Percentiles rank a stretch among this genome's conserved stretches.
Conservation (phyloP, 257 asterid species). For the Rubia yunnanensis region DNA sequence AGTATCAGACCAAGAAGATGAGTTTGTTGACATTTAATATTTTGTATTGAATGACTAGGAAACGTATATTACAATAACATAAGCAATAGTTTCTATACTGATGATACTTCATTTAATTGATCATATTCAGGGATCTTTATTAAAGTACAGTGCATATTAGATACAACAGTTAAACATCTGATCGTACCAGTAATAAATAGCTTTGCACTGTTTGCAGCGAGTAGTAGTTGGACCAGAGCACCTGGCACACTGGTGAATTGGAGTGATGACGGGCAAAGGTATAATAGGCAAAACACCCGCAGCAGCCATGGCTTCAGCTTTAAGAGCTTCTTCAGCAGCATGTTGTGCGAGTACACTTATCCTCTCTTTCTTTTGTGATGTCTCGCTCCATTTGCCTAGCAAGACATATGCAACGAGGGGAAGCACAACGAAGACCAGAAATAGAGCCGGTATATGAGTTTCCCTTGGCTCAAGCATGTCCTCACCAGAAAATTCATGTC, state of each 20-base stretch:
- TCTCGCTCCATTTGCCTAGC: constrained; percentile 74
- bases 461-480: constrained; percentile 83
- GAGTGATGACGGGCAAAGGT: constrained; percentile 34
- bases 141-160: background rate
- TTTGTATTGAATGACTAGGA: background rate
- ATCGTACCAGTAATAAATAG: constrained; percentile 76
- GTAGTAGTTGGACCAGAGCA: constrained; percentile 61
- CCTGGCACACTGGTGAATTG: constrained; percentile 53
- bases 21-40: background rate
- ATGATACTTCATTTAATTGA: too few species aligned
- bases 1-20: background rate
- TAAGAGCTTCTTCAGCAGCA: constrained; percentile 51
- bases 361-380: constrained; percentile 46
- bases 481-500: constrained; percentile 61
- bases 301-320: constrained; percentile 34
- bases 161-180: constrained; percentile 5
- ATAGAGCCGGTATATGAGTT: constrained; percentile 54
- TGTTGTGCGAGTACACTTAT: constrained; percentile 34
- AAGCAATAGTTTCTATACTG: background rate
- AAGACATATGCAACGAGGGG: constrained; percentile 62
- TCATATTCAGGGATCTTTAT: background rate
- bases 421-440: constrained; percentile 63
- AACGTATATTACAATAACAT: background rate
- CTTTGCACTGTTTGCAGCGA: constrained; percentile 78
- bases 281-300: constrained; percentile 31